phyloP scores from a whole-genome alignment of 2,329 filamentous ascomycete genomes.

The Penicillium sp. region DNA sequence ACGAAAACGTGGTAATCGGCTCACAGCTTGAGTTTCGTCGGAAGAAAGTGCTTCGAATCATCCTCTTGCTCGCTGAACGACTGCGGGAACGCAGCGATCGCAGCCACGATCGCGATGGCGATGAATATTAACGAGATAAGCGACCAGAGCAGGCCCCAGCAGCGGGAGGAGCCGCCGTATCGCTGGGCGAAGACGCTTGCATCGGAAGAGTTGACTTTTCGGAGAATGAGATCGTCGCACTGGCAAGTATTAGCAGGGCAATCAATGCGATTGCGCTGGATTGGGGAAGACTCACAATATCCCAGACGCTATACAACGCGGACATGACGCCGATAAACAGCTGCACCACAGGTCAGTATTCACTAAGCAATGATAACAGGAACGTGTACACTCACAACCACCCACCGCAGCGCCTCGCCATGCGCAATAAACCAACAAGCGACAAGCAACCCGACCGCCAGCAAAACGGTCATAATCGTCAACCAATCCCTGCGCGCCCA shows the following conservation, averaged over 20 bases:
- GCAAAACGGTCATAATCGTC: slow-evolving; percentile 71
- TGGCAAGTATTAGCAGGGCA: slow-evolving; percentile 29
- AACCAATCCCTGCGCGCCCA: slow-evolving; percentile 81
- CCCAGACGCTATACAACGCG: slow-evolving; percentile 79
- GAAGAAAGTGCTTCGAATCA: slow-evolving; percentile 71
- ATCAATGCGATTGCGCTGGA: neutral
- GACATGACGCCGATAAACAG: slow-evolving; percentile 85
- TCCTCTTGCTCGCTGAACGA: slow-evolving; percentile 70
- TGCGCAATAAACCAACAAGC: slow-evolving; percentile 82
- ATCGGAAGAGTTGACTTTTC: slow-evolving; percentile 80
- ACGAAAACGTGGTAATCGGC: neutral
- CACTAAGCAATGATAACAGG: neutral
- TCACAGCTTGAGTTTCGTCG: slow-evolving; percentile 37
- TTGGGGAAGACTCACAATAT: slow-evolving; percentile 61
- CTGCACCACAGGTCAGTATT: slow-evolving; percentile 35
- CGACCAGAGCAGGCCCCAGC: slow-evolving; percentile 81
- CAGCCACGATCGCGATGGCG: slow-evolving; percentile 74
- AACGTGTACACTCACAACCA: slow-evolving; percentile 59
- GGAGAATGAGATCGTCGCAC: slow-evolving; percentile 79
- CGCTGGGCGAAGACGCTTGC: slow-evolving; percentile 78
- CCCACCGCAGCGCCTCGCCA: slow-evolving; percentile 73
- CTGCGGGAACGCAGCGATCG: slow-evolving; percentile 76
- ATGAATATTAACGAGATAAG: slow-evolving; percentile 74
- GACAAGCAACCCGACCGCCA: slow-evolving; percentile 72
- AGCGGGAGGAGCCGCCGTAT: slow-evolving; percentile 79